These are phyloP conservation scores for Neocucurbitaria cava DNA, from an alignment of 2,329 filamentous ascomycete species.

Conservation along the genomic window DNA sequence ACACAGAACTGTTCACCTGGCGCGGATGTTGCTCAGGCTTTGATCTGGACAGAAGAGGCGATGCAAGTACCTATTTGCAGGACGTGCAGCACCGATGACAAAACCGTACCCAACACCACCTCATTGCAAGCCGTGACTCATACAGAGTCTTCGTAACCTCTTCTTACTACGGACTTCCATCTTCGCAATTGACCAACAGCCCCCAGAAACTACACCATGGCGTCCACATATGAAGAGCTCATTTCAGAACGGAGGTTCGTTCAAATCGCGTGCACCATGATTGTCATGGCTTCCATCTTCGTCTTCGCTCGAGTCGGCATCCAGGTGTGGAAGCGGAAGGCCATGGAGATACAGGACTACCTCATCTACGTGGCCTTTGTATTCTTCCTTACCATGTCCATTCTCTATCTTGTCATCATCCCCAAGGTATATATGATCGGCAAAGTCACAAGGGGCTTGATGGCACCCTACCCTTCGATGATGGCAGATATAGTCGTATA, in stretches of 20 bases:
- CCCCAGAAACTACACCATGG: not conserved
- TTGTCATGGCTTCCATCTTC: slow-evolving; percentile 14
- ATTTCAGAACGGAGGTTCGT: slow-evolving; percentile 3
- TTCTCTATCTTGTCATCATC: slow-evolving; percentile 43
- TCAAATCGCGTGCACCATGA: not conserved
- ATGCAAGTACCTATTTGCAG: not conserved
- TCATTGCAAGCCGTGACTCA: not conserved
- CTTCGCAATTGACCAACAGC: not conserved
- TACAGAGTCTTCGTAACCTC: not conserved
- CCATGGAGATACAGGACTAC: slow-evolving; percentile 8
- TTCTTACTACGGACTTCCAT: not conserved
- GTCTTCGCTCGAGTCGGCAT: slow-evolving; percentile 10
- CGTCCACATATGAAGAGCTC: slow-evolving; percentile 3
- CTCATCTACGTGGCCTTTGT: slow-evolving; percentile 33
- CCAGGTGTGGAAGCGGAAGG: slow-evolving; percentile 6
- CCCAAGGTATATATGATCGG: slow-evolving; percentile 40
- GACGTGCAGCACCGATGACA: not conserved
- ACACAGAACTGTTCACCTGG: not conserved
- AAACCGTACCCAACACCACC: not conserved
- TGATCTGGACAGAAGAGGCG: not conserved
- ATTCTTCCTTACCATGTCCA: slow-evolving; percentile 31
- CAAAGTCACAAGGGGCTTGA: slow-evolving; percentile 26
- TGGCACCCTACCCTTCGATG: slow-evolving; percentile 32
- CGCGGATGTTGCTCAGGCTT: not conserved
- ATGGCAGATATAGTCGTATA: slow-evolving; percentile 37